Conservation (phyloP, 192 early-diverging fungal genomes). For the Linnemannia hyalina region DNA sequence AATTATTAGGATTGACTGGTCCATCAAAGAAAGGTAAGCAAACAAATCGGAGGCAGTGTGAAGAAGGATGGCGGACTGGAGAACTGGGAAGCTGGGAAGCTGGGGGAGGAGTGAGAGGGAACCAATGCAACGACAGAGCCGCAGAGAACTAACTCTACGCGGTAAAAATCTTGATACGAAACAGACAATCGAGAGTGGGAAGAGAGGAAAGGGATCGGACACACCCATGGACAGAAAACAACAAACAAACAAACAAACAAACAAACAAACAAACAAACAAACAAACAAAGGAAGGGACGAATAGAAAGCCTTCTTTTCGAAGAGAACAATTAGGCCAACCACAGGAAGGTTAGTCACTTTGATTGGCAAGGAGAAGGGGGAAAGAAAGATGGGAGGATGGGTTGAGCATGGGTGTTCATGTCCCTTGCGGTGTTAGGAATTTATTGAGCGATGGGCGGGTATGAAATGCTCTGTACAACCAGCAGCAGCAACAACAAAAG, state of each 20-base stretch:
- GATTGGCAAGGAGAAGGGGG: not conserved
- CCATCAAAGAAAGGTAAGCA: not conserved
- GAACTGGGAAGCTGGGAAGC: not conserved
- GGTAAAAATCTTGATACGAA: too few species aligned
- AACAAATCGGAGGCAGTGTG: not conserved
- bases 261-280: not conserved
- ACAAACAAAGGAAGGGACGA: not conserved
- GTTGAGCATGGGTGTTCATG: not conserved
- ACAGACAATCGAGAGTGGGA: not conserved
- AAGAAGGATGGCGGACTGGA: not conserved
- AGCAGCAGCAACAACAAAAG: too few species aligned
- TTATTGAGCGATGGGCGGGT: not conserved
- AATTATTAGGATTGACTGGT: not conserved
- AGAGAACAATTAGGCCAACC: not conserved
- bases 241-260: not conserved
- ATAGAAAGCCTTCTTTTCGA: too few species aligned
- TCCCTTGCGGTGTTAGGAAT: not conserved
- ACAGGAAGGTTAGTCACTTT: not conserved
- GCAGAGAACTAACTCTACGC: too few species aligned
- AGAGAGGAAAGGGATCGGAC: not conserved
- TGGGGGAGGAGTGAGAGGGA: not conserved
- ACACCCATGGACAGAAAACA: not conserved
- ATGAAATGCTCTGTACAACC: not conserved
- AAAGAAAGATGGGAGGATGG: not conserved
- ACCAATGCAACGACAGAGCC: too few species aligned